Evolutionary conservation across 768 basidiomycete species (phyloP), one percentile per base, ranked within the genome.

Genomic region (Phanerodontia chrysosporium): DNA sequence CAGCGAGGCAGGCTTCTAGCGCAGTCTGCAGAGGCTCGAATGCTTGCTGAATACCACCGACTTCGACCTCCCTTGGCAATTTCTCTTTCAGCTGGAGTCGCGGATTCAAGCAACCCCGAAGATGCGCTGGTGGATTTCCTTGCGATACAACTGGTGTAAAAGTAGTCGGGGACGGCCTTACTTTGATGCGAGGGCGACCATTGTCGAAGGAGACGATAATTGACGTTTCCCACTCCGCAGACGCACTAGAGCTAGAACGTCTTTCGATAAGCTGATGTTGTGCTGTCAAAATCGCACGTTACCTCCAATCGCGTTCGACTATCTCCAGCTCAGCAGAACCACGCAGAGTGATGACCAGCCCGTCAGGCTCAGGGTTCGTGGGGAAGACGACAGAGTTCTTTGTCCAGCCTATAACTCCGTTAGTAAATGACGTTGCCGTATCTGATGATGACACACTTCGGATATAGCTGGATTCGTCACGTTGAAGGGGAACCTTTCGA

Each of bases 361-460:
- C 57, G 12, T 60, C 60, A 8, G 62, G 55, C 56, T 64, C 64
- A 27, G 62, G 58, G 21, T 61, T 55, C 1, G 65, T 69, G 2
- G 71, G 71, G 22, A 72, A 59, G 32, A 62, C 62, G 2, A 72
- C 58, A 29, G 51, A 60, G 61, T 72, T 72, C 54, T 62, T 59
- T 12, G 71, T 72, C 39, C 16, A 3, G 16, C 7, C 46, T 48
- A 22, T 25, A 22, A 6, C 4, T 8, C 39, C 4, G 18, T 42
- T 18, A 4, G 18, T 42, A 10, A 4, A 42, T 10, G 18, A 42
- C 4, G 4, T 8, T 42, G 18, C n/a, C n/a, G n/a, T n/a, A n/a
- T n/a, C n/a, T n/a, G n/a, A n/a, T 9, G 39, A 4, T 7, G 46
- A 48, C 27, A 22, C 25, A 24, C 46, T 6, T 12, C 6, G 44